phyloP scores from a whole-genome alignment of 345 rosid species.

The Erysimum cheiranthoides region DNA sequence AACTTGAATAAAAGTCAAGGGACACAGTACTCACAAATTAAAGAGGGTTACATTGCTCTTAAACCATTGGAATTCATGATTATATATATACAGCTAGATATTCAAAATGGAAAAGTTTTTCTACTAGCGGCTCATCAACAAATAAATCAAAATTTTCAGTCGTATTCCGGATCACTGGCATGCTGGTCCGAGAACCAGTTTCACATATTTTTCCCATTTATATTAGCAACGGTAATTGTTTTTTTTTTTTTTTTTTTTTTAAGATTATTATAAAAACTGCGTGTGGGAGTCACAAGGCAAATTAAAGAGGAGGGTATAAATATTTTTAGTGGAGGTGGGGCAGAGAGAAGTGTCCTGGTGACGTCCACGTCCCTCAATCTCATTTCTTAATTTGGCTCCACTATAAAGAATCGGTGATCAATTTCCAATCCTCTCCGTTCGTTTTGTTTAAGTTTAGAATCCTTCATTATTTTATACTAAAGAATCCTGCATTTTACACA shows the following conservation, averaged over 20 bases:
- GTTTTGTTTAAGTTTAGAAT: conserved; percentile 10
- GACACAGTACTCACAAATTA: not conserved
- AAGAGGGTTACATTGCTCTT: not conserved
- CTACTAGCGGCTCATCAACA: not conserved
- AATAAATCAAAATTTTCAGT: not conserved
- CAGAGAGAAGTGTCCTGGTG: conserved; percentile 52
- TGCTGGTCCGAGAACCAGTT: not conserved
- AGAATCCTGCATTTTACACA: not conserved
- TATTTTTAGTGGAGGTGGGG: conserved; percentile 48
- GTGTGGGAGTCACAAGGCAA: conserved; percentile 34
- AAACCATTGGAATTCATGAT: not conserved
- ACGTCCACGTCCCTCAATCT: conserved; percentile 53
- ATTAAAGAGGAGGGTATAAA: conserved; percentile 8
- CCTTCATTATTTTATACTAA: not conserved
- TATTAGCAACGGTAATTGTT: not conserved
- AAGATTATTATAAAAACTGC: not conserved
- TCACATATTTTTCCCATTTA: not conserved
- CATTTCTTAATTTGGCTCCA: conserved; percentile 27
- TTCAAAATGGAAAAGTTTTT: not conserved
- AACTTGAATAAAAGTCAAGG: conserved; percentile 1
- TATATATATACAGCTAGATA: not conserved
- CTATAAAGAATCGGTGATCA: conserved; percentile 41
- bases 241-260: no score
- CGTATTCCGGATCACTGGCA: not conserved
- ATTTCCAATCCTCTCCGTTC: conserved; percentile 18